These are phyloP conservation scores for Corylus avellana DNA, from an alignment of 306 rosid species.

Conservation along the genomic window DNA sequence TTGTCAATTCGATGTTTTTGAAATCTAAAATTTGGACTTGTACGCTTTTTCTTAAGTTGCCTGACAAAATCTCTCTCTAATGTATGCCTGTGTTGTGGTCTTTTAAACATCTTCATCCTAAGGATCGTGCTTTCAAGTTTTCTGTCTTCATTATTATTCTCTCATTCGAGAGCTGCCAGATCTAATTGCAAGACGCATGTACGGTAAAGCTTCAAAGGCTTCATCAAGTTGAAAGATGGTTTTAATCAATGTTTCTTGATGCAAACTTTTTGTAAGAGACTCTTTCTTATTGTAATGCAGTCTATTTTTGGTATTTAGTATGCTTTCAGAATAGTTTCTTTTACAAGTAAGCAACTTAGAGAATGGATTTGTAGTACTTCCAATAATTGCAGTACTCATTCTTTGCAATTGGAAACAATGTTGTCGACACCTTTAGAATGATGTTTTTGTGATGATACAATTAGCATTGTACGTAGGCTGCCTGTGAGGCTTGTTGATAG, in stretches of 20 bases:
- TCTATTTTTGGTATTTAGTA: neutral
- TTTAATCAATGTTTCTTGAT: neutral
- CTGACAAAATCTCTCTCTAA: neutral
- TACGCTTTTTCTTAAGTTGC: constrained; percentile 19
- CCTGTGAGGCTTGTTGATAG: neutral
- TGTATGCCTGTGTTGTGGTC: neutral
- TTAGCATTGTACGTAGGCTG: neutral
- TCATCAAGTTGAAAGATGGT: neutral
- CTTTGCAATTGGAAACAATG: neutral
- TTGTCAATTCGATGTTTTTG: constrained; percentile 30
- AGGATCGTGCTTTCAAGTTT: neutral
- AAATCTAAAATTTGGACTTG: constrained; percentile 19
- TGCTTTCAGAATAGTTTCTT: neutral
- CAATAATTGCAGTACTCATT: neutral
- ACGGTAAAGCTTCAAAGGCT: neutral
- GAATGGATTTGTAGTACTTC: neutral
- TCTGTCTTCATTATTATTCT: neutral
- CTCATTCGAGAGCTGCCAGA: neutral
- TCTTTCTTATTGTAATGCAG: neutral
- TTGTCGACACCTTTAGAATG: neutral
- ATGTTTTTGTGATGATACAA: neutral
- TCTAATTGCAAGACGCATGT: neutral
- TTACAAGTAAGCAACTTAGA: neutral
- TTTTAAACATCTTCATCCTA: neutral
- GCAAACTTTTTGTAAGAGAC: neutral